Evolutionary conservation across 306 rosid species (phyloP).

Genomic region (Inga leiocalycina): DNA sequence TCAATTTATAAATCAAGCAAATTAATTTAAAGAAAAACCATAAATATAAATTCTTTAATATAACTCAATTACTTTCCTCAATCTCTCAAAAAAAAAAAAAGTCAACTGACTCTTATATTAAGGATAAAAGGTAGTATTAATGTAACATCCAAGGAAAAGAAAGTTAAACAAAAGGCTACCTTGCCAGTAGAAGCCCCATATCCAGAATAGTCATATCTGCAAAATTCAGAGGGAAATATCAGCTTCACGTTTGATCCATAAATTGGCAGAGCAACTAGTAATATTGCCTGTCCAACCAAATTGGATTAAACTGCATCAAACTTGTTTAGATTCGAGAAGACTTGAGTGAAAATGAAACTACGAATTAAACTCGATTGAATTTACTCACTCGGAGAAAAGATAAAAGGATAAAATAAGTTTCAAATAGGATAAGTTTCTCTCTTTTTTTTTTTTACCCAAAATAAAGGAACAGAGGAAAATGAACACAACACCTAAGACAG

Average conservation of each 20-base stretch:
- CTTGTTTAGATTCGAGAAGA: not conserved
- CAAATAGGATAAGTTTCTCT: not conserved
- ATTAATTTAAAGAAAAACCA: no score
- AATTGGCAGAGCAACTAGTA: constrained; percentile 6
- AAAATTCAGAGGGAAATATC: constrained; percentile 30
- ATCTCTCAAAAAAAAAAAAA: no score
- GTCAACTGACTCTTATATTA: no score
- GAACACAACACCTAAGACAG: constrained; percentile 46
- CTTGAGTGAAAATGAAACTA: constrained; percentile 7
- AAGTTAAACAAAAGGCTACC: constrained; percentile 50
- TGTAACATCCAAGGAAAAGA: constrained; percentile 22
- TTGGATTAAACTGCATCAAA: not conserved
- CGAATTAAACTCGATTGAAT: not conserved
- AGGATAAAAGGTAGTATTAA: not conserved
- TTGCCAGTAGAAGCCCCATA: constrained; percentile 97
- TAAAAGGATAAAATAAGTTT: not conserved
- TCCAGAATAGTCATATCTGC: constrained; percentile 99
- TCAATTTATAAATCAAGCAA: no score
- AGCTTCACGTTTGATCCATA: constrained; percentile 20
- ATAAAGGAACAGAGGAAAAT: not conserved
- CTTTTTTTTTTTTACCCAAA: not conserved
- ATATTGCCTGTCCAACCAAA: not conserved
- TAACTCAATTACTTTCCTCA: no score
- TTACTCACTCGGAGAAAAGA: not conserved
- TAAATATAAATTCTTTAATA: no score